phyloP scores from a whole-genome alignment of 371 early-diverging fungal species.

The Circinella umbellata region DNA sequence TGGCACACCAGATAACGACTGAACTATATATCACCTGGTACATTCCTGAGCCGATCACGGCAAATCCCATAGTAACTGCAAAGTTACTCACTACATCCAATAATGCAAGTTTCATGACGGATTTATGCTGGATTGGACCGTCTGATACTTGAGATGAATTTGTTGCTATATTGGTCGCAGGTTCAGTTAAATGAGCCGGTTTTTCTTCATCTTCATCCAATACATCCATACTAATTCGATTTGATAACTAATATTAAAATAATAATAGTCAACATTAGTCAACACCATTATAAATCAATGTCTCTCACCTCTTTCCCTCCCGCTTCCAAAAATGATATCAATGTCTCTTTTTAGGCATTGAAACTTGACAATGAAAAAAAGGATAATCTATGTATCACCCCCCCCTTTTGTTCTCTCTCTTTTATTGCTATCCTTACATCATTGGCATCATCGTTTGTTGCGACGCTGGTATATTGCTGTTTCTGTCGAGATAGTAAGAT shows the following conservation, averaged over 20 bases:
- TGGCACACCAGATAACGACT: constrained; percentile 81
- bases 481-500: constrained; percentile 23
- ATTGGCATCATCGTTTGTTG: constrained; percentile 15
- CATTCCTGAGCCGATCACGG: constrained; percentile 79
- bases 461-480: constrained; percentile 15
- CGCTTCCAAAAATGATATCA: too few relatives aligned
- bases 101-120: constrained; percentile 57
- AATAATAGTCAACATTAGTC: neutral
- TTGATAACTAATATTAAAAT: neutral
- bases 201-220: constrained; percentile 19
- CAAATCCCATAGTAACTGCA: constrained; percentile 73
- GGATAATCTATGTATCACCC: too few relatives aligned
- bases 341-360: too few relatives aligned
- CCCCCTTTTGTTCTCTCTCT: neutral
- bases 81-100: constrained; percentile 75
- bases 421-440: constrained; percentile 23
- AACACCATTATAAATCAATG: too few relatives aligned
- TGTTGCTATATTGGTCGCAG: neutral
- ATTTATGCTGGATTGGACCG: constrained; percentile 49
- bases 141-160: constrained; percentile 17
- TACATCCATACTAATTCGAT: constrained; percentile 22
- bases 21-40: constrained; percentile 79
- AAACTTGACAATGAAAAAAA: too few relatives aligned
- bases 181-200: constrained; percentile 7
- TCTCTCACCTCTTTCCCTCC: too few relatives aligned